Conservation (phyloP, 345 rosid genomes). For the Camelina sativa region DNA sequence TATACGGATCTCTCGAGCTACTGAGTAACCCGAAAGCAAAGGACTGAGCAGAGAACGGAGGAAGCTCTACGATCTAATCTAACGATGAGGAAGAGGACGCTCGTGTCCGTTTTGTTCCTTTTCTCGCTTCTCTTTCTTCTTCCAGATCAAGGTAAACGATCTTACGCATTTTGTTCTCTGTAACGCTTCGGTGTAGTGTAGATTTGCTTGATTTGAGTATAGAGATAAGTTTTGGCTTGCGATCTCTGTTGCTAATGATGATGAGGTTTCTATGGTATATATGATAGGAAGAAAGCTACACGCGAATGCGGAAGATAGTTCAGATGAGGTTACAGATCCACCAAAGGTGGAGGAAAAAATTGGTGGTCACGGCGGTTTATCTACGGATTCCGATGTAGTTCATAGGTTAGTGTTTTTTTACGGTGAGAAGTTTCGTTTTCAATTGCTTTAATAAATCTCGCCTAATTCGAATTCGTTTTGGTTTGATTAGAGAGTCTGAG, state of each 20-base stretch:
- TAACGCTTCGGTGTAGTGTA: not conserved
- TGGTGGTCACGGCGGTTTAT: conserved; percentile 84
- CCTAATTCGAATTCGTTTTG: conserved; percentile 21
- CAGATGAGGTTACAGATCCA: conserved; percentile 67
- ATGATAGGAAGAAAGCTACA: conserved; percentile 70
- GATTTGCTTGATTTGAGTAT: conserved; percentile 7
- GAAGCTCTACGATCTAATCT: conserved; percentile 28
- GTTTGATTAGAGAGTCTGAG: conserved; percentile 72
- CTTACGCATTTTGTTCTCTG: conserved; percentile 9
- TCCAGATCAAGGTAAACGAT: conserved; percentile 81
- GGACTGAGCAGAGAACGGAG: conserved; percentile 9
- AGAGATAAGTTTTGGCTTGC: not conserved
- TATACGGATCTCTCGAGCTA: conserved; percentile 36
- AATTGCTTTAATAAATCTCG: not conserved
- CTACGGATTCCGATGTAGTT: conserved; percentile 96
- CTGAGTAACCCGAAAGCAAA: conserved; percentile 15
- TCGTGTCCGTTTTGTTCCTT: conserved; percentile 78
- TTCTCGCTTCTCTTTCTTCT: conserved; percentile 66
- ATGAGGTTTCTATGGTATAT: conserved; percentile 40
- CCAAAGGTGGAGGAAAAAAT: conserved; percentile 94
- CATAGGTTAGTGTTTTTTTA: conserved; percentile 58
- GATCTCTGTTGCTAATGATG: conserved; percentile 23
- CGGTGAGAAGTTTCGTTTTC: not conserved
- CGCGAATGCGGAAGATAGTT: conserved; percentile 76
- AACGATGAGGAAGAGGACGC: conserved; percentile 89